Evolutionary conservation across 192 early-diverging fungal species (phyloP), one percentile per base, ranked within the genome.

Genomic region (Coemansia sp.): DNA sequence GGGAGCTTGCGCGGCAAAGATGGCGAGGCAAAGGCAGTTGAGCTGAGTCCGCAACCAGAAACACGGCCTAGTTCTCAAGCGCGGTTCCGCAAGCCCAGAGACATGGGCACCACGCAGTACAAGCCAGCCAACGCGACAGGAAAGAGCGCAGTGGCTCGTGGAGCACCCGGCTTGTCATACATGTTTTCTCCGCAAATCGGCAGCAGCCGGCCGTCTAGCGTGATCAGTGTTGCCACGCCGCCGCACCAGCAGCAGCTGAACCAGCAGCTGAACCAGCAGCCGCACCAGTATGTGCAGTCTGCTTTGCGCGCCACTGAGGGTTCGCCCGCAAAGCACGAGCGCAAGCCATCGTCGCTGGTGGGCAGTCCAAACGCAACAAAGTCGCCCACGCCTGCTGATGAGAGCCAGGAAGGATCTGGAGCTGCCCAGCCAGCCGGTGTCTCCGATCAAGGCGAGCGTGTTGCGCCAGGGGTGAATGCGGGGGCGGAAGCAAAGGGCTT

Each of bases 101-200:
- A 67, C 39, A 70, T 71, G 65, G 79, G 74, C 19, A 26, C 79
- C 8, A 82, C 74, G 19, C 79, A 82, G 62, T 82, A 82, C 51
- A 82, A 62, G 37, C 79, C 79, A 15, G 79, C 74, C 0, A 68
- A 67, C 12, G 15, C 69, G 4, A 59, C 65, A 6, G 66, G 64
- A 36, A 73, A 68, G 41, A 67, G 51, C 11, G 62, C 74, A 7
- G 61, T 82, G 51, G 79, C 74, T n/a, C 79, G 79, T 16, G 80
- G 72, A 21, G 80, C 80, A 0, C 80, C 80, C 6, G 80, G 80
- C 3, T 46, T 83, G n/a, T 83, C 80, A 13, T 78, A 83, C 73
- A 77, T 83, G 80, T 83, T 83, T 49, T 83, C 80, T 51, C 76
- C 80, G 11, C 65, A 72, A 0, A 58, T 78, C 21, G 41, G 68